Base-by-base conservation (phyloP, 2,329 filamentous ascomycete species). In the Sporothrix dimorphospora region DNA sequence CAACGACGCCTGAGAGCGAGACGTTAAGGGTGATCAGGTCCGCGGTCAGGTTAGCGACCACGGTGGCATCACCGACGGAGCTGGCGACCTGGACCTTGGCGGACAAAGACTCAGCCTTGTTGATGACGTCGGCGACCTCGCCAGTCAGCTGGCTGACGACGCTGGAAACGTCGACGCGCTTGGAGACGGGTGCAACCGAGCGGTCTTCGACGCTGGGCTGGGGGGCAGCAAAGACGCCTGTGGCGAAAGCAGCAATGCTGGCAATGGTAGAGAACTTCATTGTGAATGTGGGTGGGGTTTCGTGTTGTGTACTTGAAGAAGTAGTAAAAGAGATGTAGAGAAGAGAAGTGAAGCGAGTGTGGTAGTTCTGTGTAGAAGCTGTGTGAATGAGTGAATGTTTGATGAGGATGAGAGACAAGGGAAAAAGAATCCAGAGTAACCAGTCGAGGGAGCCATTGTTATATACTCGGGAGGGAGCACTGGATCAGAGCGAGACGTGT, bases 261-360 rank as follows among this genome's bases (percentile, higher is more conserved):
- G 68, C 57, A 40, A 75, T 24, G 40, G 61, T 21, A 21, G 74
- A 74, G 73, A 75, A 75, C 71, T 74, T 74, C 74, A 75, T 75
- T 49, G 59, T 75, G 73, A 61, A 24, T 47, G 61, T 53, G 30
- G 61, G 53, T 38, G 27, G 12, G 27, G 16, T 19, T 49, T 30
- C 14, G 6, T 12, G 16, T 4, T 19, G 12, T 55, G 55, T n/a
- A 7, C 27, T 21, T 65, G 5, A 30, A 47, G 27, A 47, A 45
- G 21, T 19, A 47, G 11, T 30, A 47, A 49, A 45, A 27, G n/a
- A 27, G 16, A 61, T 47, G 42, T 38, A 53, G 67, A 69, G 45
- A 69, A 40, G 55, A 40, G 42, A 61, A 63, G 16, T 63, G 40
- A n/a, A 59, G 47, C 38, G 53, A 59, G 40, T 34, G 21, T 27